Conservation (phyloP, 1,284 basidiomycete species). For the Rhodotorula sp. region DNA sequence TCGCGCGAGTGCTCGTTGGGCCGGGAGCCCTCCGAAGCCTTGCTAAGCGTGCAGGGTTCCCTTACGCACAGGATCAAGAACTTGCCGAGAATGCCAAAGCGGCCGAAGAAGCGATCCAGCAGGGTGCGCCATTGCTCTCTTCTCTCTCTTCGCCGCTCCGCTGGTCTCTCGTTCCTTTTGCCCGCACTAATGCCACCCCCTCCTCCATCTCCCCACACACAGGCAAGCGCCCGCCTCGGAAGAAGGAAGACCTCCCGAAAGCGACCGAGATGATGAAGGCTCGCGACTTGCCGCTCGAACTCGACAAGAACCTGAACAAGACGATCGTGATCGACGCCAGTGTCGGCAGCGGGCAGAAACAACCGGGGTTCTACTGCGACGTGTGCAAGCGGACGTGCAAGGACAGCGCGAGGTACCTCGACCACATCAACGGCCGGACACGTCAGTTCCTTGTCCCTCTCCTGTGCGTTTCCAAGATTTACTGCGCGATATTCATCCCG, state of each 20-base stretch:
- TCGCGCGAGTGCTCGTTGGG: too few species aligned
- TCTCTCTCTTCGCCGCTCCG: background rate
- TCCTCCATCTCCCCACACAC: background rate
- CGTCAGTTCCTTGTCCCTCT: slow-evolving; percentile 60
- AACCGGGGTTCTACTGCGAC: slow-evolving; percentile 90
- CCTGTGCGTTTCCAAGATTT: background rate
- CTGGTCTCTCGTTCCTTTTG: background rate
- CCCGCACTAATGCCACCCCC: background rate
- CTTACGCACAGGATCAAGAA: slow-evolving; percentile 39
- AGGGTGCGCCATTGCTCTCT: slow-evolving; percentile 27
- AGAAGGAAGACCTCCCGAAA: slow-evolving; percentile 70
- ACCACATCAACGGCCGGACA: slow-evolving; percentile 90
- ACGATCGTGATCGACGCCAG: slow-evolving; percentile 84
- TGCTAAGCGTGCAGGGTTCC: too few species aligned
- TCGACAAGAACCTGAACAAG: slow-evolving; percentile 88
- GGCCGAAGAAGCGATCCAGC: slow-evolving; percentile 34
- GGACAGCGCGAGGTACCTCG: slow-evolving; percentile 87
- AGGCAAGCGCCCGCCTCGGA: slow-evolving; percentile 28
- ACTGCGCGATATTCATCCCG: background rate
- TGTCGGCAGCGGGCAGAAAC: slow-evolving; percentile 70
- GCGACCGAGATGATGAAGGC: slow-evolving; percentile 85
- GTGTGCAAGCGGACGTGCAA: slow-evolving; percentile 86
- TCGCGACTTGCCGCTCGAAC: slow-evolving; percentile 72
- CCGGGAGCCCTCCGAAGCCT: too few species aligned
- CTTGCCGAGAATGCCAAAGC: slow-evolving; percentile 39